phyloP scores from a whole-genome alignment of 768 basidiomycete genomes.

The Auricularia sp. region DNA sequence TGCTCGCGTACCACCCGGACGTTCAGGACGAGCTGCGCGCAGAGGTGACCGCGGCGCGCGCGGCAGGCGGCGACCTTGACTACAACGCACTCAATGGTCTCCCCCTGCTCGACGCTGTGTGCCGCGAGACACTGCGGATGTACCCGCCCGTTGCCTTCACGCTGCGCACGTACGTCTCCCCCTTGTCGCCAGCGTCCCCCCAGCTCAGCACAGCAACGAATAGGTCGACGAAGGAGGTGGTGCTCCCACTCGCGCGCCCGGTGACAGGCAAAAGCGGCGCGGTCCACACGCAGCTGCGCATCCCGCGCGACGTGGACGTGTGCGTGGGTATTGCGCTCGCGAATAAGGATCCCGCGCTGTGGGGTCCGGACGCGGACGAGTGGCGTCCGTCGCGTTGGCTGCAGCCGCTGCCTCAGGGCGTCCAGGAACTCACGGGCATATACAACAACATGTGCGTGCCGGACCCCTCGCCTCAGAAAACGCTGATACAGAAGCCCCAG shows the following conservation, averaged over 20 bases:
- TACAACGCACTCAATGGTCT: slow-evolving; percentile 2
- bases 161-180: neutral
- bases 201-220: too few relatives aligned
- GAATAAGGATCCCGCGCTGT: slow-evolving; percentile 1
- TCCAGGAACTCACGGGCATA: slow-evolving; percentile 6
- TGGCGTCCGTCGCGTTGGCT: slow-evolving; percentile 5
- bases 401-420: slow-evolving; percentile 3
- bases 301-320: slow-evolving; percentile 14
- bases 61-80: neutral
- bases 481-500: neutral
- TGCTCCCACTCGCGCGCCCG: slow-evolving; percentile 5
- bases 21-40: neutral
- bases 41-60: neutral
- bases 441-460: slow-evolving; percentile 7
- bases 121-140: slow-evolving; percentile 8
- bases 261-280: slow-evolving; percentile 3
- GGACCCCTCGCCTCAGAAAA: neutral
- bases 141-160: neutral
- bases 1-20: slow-evolving; percentile 4
- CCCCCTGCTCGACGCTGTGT: slow-evolving; percentile 7
- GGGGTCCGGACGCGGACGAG: slow-evolving; percentile 7
- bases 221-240: slow-evolving; percentile 3
- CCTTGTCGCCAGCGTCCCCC: neutral
- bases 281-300: slow-evolving; percentile 1
- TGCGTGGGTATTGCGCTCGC: neutral